Evolutionary conservation across 2,329 filamentous ascomycete species (phyloP).

Genomic region (Sporothrix variecibatus): DNA sequence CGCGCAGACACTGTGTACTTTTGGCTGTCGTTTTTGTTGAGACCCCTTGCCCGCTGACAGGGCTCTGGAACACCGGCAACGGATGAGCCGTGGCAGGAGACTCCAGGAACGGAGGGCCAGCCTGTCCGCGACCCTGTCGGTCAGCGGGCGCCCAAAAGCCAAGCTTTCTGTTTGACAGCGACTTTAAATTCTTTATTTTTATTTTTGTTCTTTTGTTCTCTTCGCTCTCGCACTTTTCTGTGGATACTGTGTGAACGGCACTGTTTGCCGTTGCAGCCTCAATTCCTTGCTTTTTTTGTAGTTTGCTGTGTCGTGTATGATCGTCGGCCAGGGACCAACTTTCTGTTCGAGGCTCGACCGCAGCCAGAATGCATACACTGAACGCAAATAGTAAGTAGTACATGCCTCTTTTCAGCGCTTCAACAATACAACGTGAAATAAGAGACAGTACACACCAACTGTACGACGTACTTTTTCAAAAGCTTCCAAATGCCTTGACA

Average conservation of each 20-base stretch:
- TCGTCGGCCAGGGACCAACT: constrained; percentile 1
- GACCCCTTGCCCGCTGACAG: background rate
- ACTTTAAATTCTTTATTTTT: background rate
- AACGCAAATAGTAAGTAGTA: background rate
- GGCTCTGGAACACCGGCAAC: constrained; percentile 25
- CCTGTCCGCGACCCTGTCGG: background rate
- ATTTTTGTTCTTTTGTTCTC: background rate
- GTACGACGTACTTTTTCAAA: background rate
- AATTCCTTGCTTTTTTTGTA: no score
- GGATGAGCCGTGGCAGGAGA: constrained; percentile 12
- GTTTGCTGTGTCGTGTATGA: background rate
- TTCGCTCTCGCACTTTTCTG: background rate
- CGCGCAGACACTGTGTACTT: background rate
- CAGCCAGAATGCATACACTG: background rate
- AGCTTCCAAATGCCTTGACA: background rate
- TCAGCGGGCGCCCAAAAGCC: background rate
- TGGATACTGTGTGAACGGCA: background rate
- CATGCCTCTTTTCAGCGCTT: background rate
- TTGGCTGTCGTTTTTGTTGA: background rate
- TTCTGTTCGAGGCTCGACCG: background rate
- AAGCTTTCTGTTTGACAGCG: constrained; percentile 19
- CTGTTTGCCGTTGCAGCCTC: constrained; percentile 2
- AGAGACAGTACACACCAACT: background rate
- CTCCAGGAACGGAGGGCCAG: background rate
- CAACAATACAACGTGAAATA: background rate